These are phyloP conservation scores for Colletotrichum brevisporum DNA, from an alignment of 2,329 filamentous ascomycete species.

Conservation along the genomic window DNA sequence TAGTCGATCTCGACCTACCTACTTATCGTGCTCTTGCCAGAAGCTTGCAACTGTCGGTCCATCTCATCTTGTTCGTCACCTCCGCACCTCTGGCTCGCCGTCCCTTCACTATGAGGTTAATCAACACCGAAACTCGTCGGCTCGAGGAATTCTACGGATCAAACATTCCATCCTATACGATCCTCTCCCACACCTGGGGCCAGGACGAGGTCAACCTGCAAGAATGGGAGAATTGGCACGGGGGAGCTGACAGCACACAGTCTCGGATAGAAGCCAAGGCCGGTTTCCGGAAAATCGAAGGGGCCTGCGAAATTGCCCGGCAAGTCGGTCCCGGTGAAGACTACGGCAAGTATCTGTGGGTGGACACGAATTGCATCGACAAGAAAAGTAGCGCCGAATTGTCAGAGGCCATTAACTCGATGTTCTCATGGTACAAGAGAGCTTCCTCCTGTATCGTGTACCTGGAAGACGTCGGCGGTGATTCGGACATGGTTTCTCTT, in stretches of 20 bases:
- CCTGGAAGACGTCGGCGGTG: slow-evolving; percentile 17
- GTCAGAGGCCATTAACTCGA: slow-evolving; percentile 36
- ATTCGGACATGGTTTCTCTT: background rate
- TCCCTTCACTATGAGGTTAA: no score
- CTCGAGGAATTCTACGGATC: no score
- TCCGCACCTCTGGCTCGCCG: no score
- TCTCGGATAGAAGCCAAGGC: background rate
- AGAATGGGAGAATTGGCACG: slow-evolving; percentile 33
- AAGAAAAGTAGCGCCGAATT: slow-evolving; percentile 35
- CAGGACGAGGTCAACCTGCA: slow-evolving; percentile 47
- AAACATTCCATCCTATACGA: no score
- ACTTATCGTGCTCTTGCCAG: no score
- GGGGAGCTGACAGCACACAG: background rate
- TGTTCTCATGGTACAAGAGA: slow-evolving; percentile 38
- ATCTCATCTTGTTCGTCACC: no score
- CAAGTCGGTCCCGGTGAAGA: background rate
- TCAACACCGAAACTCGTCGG: no score
- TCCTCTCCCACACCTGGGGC: slow-evolving; percentile 50
- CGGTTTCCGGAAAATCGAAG: slow-evolving; percentile 44
- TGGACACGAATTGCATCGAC: slow-evolving; percentile 42
- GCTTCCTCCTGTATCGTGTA: slow-evolving; percentile 27
- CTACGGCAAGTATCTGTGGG: slow-evolving; percentile 8
- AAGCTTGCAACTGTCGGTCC: no score
- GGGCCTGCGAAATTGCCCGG: slow-evolving; percentile 41
- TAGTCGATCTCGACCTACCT: no score